phyloP scores from a whole-genome alignment of 768 basidiomycete genomes.

The Hygrophoropsis aurantiaca region DNA sequence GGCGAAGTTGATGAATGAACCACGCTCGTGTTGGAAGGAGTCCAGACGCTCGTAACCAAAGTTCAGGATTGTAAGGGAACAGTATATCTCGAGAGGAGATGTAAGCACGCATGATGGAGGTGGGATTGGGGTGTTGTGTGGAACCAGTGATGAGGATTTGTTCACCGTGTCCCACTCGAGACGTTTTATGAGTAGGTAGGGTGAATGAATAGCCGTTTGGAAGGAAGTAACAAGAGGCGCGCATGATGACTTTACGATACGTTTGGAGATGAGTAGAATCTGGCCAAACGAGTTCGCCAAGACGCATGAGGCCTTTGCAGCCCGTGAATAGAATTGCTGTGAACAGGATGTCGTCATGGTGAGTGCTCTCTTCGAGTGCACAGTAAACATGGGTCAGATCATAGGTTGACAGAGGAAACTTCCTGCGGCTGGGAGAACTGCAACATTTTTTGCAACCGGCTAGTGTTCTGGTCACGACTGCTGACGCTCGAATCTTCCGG shows the following conservation, averaged over 20 bases:
- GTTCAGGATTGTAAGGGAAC: constrained; percentile 24
- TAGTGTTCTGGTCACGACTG: constrained; percentile 28
- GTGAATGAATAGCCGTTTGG: constrained; percentile 13
- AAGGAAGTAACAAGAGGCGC: constrained; percentile 3
- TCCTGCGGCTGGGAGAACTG: constrained; percentile 15
- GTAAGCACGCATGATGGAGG: too few species aligned
- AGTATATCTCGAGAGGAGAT: constrained; percentile 20
- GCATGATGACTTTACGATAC: neutral
- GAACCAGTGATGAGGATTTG: constrained; percentile 1
- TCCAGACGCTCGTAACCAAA: constrained; percentile 34
- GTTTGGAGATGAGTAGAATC: neutral
- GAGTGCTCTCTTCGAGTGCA: constrained; percentile 25
- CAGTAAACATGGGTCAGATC: constrained; percentile 13
- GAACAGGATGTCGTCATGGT: neutral
- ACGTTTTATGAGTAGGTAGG: constrained; percentile 40
- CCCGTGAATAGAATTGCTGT: neutral
- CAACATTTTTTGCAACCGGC: constrained; percentile 27
- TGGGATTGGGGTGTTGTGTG: too few species aligned
- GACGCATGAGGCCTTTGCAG: neutral
- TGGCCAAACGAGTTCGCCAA: neutral
- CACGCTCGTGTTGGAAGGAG: constrained; percentile 32
- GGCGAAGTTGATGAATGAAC: constrained; percentile 29
- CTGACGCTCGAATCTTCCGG: neutral
- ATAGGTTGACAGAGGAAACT: constrained; percentile 15
- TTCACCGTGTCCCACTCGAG: constrained; percentile 18